Conservation (phyloP, 495 filamentous ascomycete genomes). For the Lophium mytilinum region DNA sequence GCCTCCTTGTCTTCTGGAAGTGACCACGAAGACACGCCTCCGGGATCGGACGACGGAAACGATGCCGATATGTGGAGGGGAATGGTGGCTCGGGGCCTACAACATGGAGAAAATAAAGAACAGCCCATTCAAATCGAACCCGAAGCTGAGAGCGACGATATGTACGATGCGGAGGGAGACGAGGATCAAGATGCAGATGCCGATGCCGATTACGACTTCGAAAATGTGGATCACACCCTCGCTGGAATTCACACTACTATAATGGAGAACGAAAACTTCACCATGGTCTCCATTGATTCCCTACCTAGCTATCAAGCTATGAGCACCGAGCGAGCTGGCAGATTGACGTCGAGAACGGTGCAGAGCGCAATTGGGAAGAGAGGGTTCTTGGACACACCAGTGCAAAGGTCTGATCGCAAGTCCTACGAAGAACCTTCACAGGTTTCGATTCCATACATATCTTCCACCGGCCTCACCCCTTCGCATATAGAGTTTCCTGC, state of each 20-base stretch:
- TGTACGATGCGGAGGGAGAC: not conserved
- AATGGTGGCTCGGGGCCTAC: not conserved
- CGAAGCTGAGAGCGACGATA: not conserved
- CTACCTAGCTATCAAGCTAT: slow-evolving; percentile 17
- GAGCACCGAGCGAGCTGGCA: not conserved
- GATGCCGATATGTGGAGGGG: not conserved
- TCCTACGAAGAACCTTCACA: not conserved
- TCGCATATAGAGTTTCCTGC: not conserved
- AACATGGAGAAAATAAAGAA: not conserved
- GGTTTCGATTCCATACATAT: not conserved
- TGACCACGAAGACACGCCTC: not conserved
- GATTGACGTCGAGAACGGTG: not conserved
- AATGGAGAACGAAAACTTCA: slow-evolving; percentile 33
- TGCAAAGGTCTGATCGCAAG: not conserved
- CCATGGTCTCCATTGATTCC: slow-evolving; percentile 34
- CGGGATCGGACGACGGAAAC: not conserved
- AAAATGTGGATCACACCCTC: not conserved
- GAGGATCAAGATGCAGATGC: slow-evolving; percentile 7
- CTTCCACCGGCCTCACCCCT: not conserved
- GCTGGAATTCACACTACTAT: slow-evolving; percentile 23
- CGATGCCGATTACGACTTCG: slow-evolving; percentile 18
- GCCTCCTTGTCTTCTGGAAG: not conserved
- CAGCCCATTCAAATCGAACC: not conserved
- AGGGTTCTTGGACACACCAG: not conserved
- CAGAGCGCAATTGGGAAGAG: not conserved